Base-by-base conservation (phyloP, 2,329 filamentous ascomycete species). In the Talaromyces atroroseus region DNA sequence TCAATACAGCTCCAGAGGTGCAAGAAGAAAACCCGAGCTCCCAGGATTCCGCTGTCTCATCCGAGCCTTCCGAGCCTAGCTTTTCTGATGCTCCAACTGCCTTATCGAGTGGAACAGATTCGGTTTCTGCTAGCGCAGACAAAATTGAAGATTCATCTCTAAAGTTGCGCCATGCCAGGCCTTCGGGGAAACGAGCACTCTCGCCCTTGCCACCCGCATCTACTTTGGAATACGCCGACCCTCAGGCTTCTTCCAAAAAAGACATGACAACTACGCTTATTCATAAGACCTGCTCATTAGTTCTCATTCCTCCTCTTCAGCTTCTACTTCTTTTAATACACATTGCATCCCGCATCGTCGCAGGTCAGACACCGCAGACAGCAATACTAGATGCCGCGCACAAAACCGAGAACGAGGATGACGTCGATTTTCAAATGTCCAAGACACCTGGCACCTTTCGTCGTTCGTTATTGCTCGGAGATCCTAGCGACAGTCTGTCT, bases 241-340 rank as follows among this genome's bases (percentile, higher is more conserved):
- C 73, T 49, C 70, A 74, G 57, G 66, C 74, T 36, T 69, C 74
- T 36, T 69, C 76, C 0, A 74, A 80, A 34, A 77, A 78, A 52
- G 75, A 79, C 45, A 74, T 87, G 29, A 82, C 84, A 1, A 76
- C 82, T 51, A 81, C 84, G 2, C 81, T 95, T 29, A 80, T 95
- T 24, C 82, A 86, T 56, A 92, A 89, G 72, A 91, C 90, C 0
- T 85, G 83, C 60, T 85, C 89, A 52, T 80, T 94, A 29, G 80
- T 95, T 3, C 75, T 96, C 14, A 85, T 88, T 0, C 90, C 90
- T n/a, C 90, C 92, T 0, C 82, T 86, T 34, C 84, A 92, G 64
- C 80, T 95, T 1, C 82, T 95, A 36, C 79, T 83, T 24, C 77
- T 95, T 42, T 91, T 96, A 79, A 80, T 96, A 4, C 84, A 85